These are phyloP conservation scores for Mycena vitilis DNA, from an alignment of 768 basidiomycete genomes.

Conservation along the genomic window DNA sequence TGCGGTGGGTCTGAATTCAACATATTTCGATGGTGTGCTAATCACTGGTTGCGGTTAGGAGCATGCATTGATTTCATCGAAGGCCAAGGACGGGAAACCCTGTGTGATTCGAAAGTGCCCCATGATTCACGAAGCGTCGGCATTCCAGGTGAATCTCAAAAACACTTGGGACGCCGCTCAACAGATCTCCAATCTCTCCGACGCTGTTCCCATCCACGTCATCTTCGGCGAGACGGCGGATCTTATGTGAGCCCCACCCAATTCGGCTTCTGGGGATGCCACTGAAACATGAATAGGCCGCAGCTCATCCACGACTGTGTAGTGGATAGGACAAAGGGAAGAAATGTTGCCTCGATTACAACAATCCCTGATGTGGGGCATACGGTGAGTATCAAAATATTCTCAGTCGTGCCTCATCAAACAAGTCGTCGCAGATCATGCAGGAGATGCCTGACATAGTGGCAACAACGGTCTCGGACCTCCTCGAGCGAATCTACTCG, in stretches of 20 bases:
- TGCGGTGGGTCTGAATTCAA: slow-evolving; percentile 24
- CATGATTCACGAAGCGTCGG: slow-evolving; percentile 7
- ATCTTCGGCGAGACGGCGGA: slow-evolving; percentile 16
- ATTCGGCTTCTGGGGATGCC: too few relatives aligned
- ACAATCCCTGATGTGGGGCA: slow-evolving; percentile 19
- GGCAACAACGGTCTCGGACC: neutral
- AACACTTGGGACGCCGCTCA: slow-evolving; percentile 7
- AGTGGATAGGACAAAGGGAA: neutral
- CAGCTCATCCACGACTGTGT: slow-evolving; percentile 13
- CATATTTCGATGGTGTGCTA: neutral
- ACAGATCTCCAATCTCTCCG: slow-evolving; percentile 8
- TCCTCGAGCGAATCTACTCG: neutral
- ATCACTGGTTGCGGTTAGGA: neutral
- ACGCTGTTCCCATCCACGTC: slow-evolving; percentile 9
- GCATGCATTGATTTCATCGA: slow-evolving; percentile 4
- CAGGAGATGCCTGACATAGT: slow-evolving; percentile 16
- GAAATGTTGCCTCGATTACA: slow-evolving; percentile 13
- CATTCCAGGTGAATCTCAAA: slow-evolving; percentile 17
- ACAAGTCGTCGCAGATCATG: slow-evolving; percentile 3
- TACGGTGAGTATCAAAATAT: slow-evolving; percentile 2
- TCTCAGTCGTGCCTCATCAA: neutral
- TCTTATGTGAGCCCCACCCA: neutral
- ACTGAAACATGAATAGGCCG: neutral
- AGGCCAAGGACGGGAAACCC: slow-evolving; percentile 15
- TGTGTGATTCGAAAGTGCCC: slow-evolving; percentile 13